A percentile compares a stretch with the other conserved stretches of the same genome.
These are phyloP conservation scores for Lanzia echinophila DNA, from an alignment of 2,329 filamentous ascomycete genomes.

Conservation along the genomic window DNA sequence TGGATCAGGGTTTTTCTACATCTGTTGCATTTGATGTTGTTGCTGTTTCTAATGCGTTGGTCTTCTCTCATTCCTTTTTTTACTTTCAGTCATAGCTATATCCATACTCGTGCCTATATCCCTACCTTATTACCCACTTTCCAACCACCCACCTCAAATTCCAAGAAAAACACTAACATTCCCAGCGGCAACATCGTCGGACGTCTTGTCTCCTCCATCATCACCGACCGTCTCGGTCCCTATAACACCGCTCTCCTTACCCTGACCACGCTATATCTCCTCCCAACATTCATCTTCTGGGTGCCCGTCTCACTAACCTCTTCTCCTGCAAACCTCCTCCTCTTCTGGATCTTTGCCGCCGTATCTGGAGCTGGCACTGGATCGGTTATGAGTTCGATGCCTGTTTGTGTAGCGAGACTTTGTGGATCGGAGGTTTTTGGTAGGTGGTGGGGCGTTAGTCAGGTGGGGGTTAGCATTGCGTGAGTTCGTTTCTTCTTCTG, in stretches of 20 bases:
- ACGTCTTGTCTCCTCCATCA: slow-evolving; percentile 18
- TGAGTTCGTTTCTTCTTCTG: slow-evolving; percentile 15
- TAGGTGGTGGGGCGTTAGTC: slow-evolving; percentile 26
- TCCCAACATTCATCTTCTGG: background rate
- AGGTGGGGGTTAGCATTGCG: slow-evolving; percentile 27
- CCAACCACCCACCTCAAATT: slow-evolving; percentile 1
- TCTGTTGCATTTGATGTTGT: slow-evolving; percentile 71
- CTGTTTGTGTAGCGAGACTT: slow-evolving; percentile 26
- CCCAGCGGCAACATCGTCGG: background rate
- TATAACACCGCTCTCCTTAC: slow-evolving; percentile 19
- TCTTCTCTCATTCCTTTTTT: background rate
- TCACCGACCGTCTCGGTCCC: slow-evolving; percentile 16
- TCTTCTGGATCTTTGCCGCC: slow-evolving; percentile 27
- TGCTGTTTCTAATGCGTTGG: slow-evolving; percentile 69
- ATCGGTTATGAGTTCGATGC: slow-evolving; percentile 26
- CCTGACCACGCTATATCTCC: slow-evolving; percentile 18
- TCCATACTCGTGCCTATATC: no score
- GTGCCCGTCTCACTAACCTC: background rate
- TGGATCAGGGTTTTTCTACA: slow-evolving; percentile 56
- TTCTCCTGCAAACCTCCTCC: slow-evolving; percentile 9
- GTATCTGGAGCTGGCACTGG: slow-evolving; percentile 28
- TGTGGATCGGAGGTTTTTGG: slow-evolving; percentile 28
- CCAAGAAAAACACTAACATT: slow-evolving; percentile 24
- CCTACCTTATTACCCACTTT: background rate
- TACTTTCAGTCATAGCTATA: no score